These are phyloP conservation scores for Vanrija humicola DNA, from an alignment of 1,284 basidiomycete genomes.

Conservation along the genomic window DNA sequence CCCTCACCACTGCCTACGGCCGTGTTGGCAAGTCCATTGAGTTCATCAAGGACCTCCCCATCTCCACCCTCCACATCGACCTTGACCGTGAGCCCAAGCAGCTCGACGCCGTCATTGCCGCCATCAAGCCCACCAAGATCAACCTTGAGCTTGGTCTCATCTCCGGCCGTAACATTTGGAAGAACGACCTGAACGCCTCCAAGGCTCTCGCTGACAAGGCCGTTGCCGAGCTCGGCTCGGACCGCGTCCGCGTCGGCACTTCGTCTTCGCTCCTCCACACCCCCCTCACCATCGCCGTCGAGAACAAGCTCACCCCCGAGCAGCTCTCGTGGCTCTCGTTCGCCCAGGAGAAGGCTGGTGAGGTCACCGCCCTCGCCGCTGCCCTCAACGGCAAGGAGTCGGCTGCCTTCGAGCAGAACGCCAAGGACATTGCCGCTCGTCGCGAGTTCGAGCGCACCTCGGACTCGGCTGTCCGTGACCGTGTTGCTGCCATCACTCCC, in stretches of 20 bases:
- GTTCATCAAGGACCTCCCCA: slow-evolving; percentile 86
- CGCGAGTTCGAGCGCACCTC: slow-evolving; percentile 94
- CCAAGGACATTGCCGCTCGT: slow-evolving; percentile 85
- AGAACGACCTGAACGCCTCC: slow-evolving; percentile 85
- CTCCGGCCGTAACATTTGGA: slow-evolving; percentile 99
- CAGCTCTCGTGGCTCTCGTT: slow-evolving; percentile 99
- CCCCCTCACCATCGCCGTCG: slow-evolving; percentile 88
- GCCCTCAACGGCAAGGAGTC: slow-evolving; percentile 74
- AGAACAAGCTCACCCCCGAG: slow-evolving; percentile 85
- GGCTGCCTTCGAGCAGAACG: slow-evolving; percentile 80
- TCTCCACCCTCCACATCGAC: slow-evolving; percentile 94
- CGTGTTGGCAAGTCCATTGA: slow-evolving; percentile 90
- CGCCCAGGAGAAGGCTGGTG: slow-evolving; percentile 91
- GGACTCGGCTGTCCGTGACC: slow-evolving; percentile 92
- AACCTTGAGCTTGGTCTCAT: slow-evolving; percentile 91
- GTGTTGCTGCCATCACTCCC: slow-evolving; percentile 85
- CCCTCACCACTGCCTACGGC: slow-evolving; percentile 93
- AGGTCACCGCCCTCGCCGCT: slow-evolving; percentile 84
- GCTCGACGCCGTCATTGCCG: slow-evolving; percentile 76
- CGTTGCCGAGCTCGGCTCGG: slow-evolving; percentile 70
- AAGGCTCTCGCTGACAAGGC: slow-evolving; percentile 83
- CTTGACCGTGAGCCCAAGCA: slow-evolving; percentile 89
- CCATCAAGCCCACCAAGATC: slow-evolving; percentile 76
- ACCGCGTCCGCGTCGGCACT: slow-evolving; percentile 89
- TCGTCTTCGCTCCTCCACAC: slow-evolving; percentile 98